Evolutionary conservation across 179 eudicot species (phyloP).

Genomic region (Heliamphora pulchella): DNA sequence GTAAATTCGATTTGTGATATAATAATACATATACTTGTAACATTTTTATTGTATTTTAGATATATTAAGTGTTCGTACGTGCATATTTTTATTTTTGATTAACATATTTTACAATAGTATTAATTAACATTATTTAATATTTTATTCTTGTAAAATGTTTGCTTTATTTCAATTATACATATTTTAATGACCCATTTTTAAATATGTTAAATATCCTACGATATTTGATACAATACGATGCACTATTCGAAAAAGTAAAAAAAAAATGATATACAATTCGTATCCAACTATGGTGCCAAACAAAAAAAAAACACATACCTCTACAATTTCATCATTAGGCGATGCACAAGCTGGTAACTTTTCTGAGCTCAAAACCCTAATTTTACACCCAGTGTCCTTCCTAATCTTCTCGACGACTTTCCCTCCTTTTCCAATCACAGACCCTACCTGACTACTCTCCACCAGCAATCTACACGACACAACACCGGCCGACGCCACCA

Average conservation of each 20-base stretch:
- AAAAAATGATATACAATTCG: not conserved
- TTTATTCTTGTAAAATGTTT: too few relatives aligned
- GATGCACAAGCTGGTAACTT: slow-evolving; percentile 38
- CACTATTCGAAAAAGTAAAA: not conserved
- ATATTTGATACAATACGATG: too few relatives aligned
- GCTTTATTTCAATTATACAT: too few relatives aligned
- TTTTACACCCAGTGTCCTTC: slow-evolving; percentile 53
- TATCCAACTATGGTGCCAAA: not conserved
- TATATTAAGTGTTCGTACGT: too few relatives aligned
- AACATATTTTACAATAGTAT: too few relatives aligned
- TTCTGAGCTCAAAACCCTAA: slow-evolving; percentile 55
- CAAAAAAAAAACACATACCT: slow-evolving; percentile 35
- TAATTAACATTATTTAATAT: too few relatives aligned
- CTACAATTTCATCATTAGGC: slow-evolving; percentile 44
- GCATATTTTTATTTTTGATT: too few relatives aligned
- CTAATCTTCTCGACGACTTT: slow-evolving; percentile 50
- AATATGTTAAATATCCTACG: too few relatives aligned
- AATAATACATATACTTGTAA: too few relatives aligned
- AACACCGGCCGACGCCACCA: slow-evolving; percentile 25
- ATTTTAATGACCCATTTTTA: too few relatives aligned
- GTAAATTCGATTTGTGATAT: too few relatives aligned
- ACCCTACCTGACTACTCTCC: slow-evolving; percentile 40
- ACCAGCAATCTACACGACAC: slow-evolving; percentile 54
- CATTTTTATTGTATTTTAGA: too few relatives aligned
- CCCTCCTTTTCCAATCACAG: slow-evolving; percentile 80